Percentiles rank a stretch among this genome's conserved stretches.
Evolutionary conservation across 2,329 filamentous ascomycete genomes (phyloP).

Genomic region (Didymella glomerata): DNA sequence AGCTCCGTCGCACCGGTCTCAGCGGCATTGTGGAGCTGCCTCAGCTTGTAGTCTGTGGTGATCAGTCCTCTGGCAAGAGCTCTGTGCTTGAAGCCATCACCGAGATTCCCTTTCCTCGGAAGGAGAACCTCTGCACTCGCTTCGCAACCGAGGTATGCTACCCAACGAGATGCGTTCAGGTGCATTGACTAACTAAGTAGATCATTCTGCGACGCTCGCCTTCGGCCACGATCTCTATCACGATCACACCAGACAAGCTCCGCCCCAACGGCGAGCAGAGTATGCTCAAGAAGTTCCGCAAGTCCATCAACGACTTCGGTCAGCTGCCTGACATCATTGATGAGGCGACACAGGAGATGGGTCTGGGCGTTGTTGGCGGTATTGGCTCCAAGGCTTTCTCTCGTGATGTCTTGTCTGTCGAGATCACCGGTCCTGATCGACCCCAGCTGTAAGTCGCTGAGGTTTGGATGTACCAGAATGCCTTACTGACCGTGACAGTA

Average conservation of each 20-base stretch:
- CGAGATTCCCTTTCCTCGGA: conserved; percentile 64
- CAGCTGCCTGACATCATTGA: conserved; percentile 59
- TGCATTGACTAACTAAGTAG: neutral
- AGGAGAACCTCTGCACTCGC: conserved; percentile 63
- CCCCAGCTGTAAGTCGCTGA: conserved; percentile 25
- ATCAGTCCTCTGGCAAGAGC: conserved; percentile 64
- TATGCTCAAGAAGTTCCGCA: conserved; percentile 44
- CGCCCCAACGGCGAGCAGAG: conserved; percentile 36
- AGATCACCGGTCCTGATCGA: conserved; percentile 50
- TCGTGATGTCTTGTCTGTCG: conserved; percentile 51
- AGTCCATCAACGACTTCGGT: conserved; percentile 43
- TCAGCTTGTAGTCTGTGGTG: neutral
- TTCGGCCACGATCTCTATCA: conserved; percentile 9
- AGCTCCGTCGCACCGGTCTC: neutral
- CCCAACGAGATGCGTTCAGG: neutral
- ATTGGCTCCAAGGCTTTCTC: conserved; percentile 42
- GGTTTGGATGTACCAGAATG: no score
- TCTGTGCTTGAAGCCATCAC: conserved; percentile 71
- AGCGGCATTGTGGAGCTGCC: neutral
- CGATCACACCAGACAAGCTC: conserved; percentile 20
- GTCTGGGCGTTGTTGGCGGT: conserved; percentile 31
- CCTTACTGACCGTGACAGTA: neutral
- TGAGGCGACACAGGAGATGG: conserved; percentile 61
- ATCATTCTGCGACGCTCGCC: conserved; percentile 54
- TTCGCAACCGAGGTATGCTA: conserved; percentile 59